Base-by-base conservation (phyloP, 176 grass and related monocot genomes). In the Zea luxurians region DNA sequence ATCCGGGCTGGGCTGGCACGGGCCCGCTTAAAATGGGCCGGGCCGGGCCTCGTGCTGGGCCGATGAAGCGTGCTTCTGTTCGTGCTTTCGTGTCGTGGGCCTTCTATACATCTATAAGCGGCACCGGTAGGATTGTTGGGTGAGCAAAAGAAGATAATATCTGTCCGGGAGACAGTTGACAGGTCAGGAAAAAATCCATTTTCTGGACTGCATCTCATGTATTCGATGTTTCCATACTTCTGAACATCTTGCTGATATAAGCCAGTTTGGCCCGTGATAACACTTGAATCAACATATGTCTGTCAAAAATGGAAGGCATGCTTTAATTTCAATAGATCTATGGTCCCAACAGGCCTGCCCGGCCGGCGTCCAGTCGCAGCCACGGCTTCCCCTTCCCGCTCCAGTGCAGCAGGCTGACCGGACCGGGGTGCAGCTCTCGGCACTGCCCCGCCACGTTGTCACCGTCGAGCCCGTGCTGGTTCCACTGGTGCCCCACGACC, bases 351-450 rank as follows among this genome's bases (percentile, higher is more conserved):
- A 79, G 70, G 70, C 8, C 37, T n/a, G n/a, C n/a, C 15, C 92
- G 68, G 64, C 92, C 86, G 27, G 88, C 86, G 80, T 99, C 96
- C 3, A 99, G 90, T 17, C 96, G 78, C 6, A 99, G 83, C 96
- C 96, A 99, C 4, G 96, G 96, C 79, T 99, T 99, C 36, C 96
- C 96, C 59, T 99, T 99, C 15, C 96, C 92, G 73, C 96, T 99
- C 96, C 96, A 99, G 85, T 99, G 96, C 74, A 99, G 86, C 46
- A 99, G 82, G 77, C 96, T 99, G 71, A 99, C 96, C 0, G 92
- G 90, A 0, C 96, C 96, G 9, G 92, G 96, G 55, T 99, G 92
- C 66, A 99, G 88, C 69, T 99, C 90, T 13, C 96, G 81, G 78
- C 96, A 99, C 55, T 93, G 86, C 0, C 96, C 92, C 52, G 87